phyloP scores from a whole-genome alignment of 2,329 filamentous ascomycete species.

The Aspergillus neoniger region DNA sequence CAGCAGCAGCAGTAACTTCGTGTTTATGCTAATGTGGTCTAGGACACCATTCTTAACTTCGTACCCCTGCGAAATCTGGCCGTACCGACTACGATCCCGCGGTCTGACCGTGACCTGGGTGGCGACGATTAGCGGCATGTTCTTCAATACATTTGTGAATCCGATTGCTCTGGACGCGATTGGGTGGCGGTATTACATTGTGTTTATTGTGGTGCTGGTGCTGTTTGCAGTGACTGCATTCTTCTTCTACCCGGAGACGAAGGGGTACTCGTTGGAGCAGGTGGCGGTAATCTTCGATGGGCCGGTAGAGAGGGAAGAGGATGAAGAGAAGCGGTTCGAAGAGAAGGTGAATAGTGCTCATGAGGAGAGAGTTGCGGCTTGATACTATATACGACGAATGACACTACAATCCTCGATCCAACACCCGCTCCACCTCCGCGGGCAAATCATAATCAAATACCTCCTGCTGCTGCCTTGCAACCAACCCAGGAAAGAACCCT shows the following conservation, averaged over 20 bases:
- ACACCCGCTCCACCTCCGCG: slow-evolving; percentile 21
- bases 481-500: slow-evolving; percentile 28
- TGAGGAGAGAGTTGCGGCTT: neutral
- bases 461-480: slow-evolving; percentile 17
- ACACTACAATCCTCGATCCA: neutral
- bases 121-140: slow-evolving; percentile 16
- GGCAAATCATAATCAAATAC: slow-evolving; percentile 31
- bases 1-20: neutral
- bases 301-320: neutral
- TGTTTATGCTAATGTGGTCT: neutral
- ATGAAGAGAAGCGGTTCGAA: neutral
- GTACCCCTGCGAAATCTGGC: slow-evolving; percentile 30
- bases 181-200: slow-evolving; percentile 28
- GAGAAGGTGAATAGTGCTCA: neutral
- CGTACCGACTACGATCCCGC: slow-evolving; percentile 26
- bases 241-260: slow-evolving; percentile 19
- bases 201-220: slow-evolving; percentile 20
- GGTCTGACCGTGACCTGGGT: slow-evolving; percentile 27
- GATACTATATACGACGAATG: too few species aligned
- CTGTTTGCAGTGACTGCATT: slow-evolving; percentile 10
- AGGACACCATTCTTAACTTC: slow-evolving; percentile 26
- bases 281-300: slow-evolving; percentile 18
- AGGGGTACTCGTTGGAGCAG: slow-evolving; percentile 17
- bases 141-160: slow-evolving; percentile 28
- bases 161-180: slow-evolving; percentile 25